Conservation (phyloP, 306 rosid genomes). For the Heteromeles arbutifolia region DNA sequence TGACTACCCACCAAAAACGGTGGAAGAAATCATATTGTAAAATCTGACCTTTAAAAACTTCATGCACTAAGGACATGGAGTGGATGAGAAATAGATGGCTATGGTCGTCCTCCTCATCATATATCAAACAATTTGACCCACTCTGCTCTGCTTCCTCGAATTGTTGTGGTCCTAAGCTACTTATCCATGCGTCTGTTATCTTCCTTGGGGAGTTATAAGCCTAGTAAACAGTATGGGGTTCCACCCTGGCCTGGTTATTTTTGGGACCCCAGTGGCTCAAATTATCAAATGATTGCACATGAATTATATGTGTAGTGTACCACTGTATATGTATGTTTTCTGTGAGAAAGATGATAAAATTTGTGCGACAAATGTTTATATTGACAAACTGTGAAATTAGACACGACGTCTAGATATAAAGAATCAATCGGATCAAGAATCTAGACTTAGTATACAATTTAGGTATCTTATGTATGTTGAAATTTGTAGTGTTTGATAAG, state of each 20-base stretch:
- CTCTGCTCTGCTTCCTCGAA: background rate
- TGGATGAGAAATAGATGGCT: background rate
- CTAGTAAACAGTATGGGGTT: too few species aligned
- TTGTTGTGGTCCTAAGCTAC: background rate
- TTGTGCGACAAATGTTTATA: background rate
- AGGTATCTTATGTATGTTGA: background rate
- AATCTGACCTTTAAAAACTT: background rate
- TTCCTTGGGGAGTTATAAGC: background rate
- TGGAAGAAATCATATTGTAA: background rate
- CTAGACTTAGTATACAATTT: background rate
- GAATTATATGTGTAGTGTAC: background rate
- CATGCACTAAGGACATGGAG: background rate
- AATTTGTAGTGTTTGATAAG: background rate
- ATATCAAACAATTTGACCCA: background rate
- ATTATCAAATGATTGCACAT: background rate
- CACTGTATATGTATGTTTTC: background rate
- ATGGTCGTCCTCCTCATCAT: background rate
- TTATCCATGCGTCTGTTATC: background rate
- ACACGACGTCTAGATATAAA: background rate
- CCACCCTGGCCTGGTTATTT: background rate
- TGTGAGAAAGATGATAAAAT: background rate
- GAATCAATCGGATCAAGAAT: background rate
- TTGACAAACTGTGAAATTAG: background rate
- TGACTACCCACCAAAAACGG: constrained; percentile 6
- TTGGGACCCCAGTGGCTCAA: background rate